phyloP scores from a whole-genome alignment of 306 rosid species.

The Medicago arabica region DNA sequence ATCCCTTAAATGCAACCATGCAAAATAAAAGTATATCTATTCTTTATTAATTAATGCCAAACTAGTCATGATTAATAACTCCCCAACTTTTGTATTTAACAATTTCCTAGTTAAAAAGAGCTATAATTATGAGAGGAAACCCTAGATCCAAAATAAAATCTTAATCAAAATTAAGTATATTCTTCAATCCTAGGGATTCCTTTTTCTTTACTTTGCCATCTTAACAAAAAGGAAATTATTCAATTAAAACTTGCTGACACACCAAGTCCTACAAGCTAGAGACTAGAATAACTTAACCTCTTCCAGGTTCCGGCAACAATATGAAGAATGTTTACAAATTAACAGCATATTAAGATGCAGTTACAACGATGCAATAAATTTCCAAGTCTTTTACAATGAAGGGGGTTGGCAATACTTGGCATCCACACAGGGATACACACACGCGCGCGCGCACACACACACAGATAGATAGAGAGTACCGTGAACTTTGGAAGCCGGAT shows the following conservation, averaged over 20 bases:
- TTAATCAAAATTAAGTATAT: not conserved
- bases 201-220: conserved; percentile 15
- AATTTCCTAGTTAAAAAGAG: conserved; percentile 17
- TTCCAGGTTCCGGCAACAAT: conserved; percentile 17
- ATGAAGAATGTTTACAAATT: not conserved
- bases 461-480: conserved; percentile 52
- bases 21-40: not conserved
- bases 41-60: conserved; percentile 12
- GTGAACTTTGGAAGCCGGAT: conserved; percentile 99
- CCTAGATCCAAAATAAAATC: conserved; percentile 14
- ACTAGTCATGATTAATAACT: conserved; percentile 8
- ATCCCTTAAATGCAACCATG: too few species aligned
- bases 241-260: conserved; percentile 30
- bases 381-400: conserved; percentile 14
- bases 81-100: conserved; percentile 16
- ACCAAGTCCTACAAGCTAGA: conserved; percentile 19
- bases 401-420: not conserved
- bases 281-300: conserved; percentile 18
- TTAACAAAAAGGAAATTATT: conserved; percentile 21
- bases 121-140: not conserved
- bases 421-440: not conserved
- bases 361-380: conserved; percentile 21
- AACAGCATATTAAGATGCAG: conserved; percentile 20
- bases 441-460: too few species aligned
- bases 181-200: conserved; percentile 4